A percentile compares a stretch with the other conserved stretches of the same genome.
These are phyloP conservation scores for Plantago rigida DNA, from an alignment of 305 asterid species.

Conservation along the genomic window DNA sequence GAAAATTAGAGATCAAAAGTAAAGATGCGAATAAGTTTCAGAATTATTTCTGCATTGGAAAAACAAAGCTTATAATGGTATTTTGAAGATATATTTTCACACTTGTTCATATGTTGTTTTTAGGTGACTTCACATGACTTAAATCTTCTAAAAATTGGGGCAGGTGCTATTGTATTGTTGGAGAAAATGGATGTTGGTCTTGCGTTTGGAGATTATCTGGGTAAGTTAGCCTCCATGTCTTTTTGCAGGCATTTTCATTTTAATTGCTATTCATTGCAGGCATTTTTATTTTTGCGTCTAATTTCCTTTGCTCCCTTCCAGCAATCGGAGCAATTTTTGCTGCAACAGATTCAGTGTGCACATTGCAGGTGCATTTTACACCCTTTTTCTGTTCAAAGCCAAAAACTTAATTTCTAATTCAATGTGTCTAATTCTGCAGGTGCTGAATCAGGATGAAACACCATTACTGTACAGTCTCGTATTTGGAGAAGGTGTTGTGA, in stretches of 20 bases:
- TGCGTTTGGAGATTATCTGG: constrained; percentile 51
- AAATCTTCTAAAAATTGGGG: constrained; percentile 27
- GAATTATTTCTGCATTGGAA: constrained; percentile 1
- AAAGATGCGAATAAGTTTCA: not conserved
- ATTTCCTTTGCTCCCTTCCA: constrained; percentile 31
- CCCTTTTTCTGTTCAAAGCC: constrained; percentile 14
- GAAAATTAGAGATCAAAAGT: not conserved
- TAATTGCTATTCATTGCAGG: not conserved
- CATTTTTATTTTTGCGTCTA: constrained; percentile 24
- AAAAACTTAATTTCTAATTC: constrained; percentile 20
- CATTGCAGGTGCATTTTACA: constrained; percentile 62
- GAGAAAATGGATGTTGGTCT: constrained; percentile 44
- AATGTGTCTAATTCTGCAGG: constrained; percentile 42
- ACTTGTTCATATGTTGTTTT: constrained; percentile 9
- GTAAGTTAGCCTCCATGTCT: constrained; percentile 30
- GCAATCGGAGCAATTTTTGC: constrained; percentile 97
- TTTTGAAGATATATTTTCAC: constrained; percentile 10
- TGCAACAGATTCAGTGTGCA: constrained; percentile 98
- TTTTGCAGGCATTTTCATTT: constrained; percentile 12
- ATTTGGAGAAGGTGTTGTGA: constrained; percentile 96
- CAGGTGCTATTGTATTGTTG: constrained; percentile 47
- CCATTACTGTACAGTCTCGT: constrained; percentile 92
- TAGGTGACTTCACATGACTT: constrained; percentile 23
- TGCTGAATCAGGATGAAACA: constrained; percentile 90
- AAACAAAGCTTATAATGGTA: not conserved